Percentiles rank a stretch among this genome's conserved stretches.
These are phyloP conservation scores for Vigna nakashimae DNA, from an alignment of 306 rosid genomes.

Conservation along the genomic window DNA sequence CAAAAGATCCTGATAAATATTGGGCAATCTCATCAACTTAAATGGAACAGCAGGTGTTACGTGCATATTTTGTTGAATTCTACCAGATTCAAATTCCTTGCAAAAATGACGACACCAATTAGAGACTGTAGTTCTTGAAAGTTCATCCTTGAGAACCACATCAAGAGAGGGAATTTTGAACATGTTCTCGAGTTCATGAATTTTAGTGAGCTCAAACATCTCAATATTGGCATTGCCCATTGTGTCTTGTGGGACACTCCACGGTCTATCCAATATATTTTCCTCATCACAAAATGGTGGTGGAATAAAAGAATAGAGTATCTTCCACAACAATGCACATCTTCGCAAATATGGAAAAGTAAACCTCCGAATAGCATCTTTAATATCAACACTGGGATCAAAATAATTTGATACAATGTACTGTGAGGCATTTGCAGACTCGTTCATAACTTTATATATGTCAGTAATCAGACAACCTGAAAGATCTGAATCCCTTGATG, in stretches of 20 bases:
- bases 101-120: constrained; percentile 79
- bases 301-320: constrained; percentile 65
- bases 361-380: constrained; percentile 65
- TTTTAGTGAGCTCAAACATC: constrained; percentile 60
- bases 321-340: constrained; percentile 82
- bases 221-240: constrained; percentile 54
- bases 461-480: constrained; percentile 75
- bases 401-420: constrained; percentile 70
- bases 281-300: constrained; percentile 73
- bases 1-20: constrained; percentile 87
- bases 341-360: constrained; percentile 89
- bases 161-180: constrained; percentile 82
- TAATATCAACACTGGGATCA: constrained; percentile 60
- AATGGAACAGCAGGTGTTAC: constrained; percentile 86
- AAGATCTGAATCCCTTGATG: constrained; percentile 51
- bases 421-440: constrained; percentile 55
- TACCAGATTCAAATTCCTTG: constrained; percentile 61
- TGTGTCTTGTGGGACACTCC: constrained; percentile 53
- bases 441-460: constrained; percentile 62
- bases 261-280: constrained; percentile 57
- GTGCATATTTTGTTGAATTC: constrained; percentile 53
- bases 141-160: constrained; percentile 72
- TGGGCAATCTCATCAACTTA: constrained; percentile 83
- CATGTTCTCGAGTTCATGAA: constrained; percentile 77
- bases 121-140: constrained; percentile 60